phyloP scores from a whole-genome alignment of 306 rosid genomes.

The Acmispon strigosus region DNA sequence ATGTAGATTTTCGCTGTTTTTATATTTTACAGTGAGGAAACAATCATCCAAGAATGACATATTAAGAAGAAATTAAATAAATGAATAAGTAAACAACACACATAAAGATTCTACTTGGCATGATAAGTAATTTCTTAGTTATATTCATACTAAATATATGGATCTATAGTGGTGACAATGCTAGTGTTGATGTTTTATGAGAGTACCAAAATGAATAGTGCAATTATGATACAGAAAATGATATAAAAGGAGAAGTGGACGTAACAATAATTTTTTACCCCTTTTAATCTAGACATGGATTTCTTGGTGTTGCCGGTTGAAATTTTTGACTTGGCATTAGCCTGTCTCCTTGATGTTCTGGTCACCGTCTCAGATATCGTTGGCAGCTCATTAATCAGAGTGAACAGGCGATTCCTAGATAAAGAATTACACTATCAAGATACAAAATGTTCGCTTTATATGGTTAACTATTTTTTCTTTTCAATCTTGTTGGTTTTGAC shows the following conservation, averaged over 20 bases:
- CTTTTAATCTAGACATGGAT: conserved; percentile 54
- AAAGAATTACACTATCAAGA: not conserved
- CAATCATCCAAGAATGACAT: not conserved
- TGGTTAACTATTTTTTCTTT: too few relatives aligned
- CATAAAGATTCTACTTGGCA: not conserved
- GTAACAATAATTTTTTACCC: conserved; percentile 35
- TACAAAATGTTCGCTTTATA: not conserved
- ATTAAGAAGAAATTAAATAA: not conserved
- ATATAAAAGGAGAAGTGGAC: not conserved
- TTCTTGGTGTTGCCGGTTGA: conserved; percentile 51
- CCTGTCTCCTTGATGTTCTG: conserved; percentile 40
- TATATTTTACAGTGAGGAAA: conserved; percentile 1
- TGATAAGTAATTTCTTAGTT: not conserved
- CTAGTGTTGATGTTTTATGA: not conserved
- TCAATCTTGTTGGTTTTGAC: too few relatives aligned
- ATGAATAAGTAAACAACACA: not conserved
- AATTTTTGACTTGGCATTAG: too few relatives aligned
- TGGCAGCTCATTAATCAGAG: conserved; percentile 61
- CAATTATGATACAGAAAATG: not conserved
- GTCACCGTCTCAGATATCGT: conserved; percentile 59
- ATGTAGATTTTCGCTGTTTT: conserved; percentile 42
- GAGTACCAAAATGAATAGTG: not conserved
- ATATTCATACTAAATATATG: not conserved
- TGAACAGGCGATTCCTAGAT: conserved; percentile 55
- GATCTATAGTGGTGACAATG: not conserved